Percentiles rank a stretch among this genome's conserved stretches.
phyloP scores from a whole-genome alignment of 176 grass and related monocot genomes.

The Carex scoparia region DNA sequence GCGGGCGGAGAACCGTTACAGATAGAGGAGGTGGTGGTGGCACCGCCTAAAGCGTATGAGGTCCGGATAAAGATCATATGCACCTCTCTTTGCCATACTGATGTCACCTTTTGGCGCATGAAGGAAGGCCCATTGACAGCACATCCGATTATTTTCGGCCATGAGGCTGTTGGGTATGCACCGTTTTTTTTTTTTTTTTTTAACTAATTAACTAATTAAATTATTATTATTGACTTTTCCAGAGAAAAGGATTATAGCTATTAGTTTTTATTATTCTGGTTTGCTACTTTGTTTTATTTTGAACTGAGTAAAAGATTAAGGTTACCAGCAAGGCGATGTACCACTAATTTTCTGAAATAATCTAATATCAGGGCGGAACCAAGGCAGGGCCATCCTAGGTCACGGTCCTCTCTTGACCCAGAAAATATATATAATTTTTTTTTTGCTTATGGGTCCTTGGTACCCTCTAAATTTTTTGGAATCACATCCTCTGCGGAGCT shows the following conservation, averaged over 20 bases:
- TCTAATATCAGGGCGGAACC: neutral
- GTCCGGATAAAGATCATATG: conserved; percentile 58
- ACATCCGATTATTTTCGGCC: conserved; percentile 33
- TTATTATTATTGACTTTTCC: neutral
- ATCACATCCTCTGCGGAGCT: too few species aligned
- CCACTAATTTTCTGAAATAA: neutral
- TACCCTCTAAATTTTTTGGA: too few species aligned
- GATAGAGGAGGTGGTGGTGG: conserved; percentile 75
- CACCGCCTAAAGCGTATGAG: conserved; percentile 53
- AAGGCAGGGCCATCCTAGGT: too few species aligned
- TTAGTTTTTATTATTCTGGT: neutral
- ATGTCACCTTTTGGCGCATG: conserved; percentile 50
- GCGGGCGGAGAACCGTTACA: conserved; percentile 43
- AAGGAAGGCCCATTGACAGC: conserved; percentile 18
- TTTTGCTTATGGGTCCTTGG: too few species aligned
- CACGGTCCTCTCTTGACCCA: too few species aligned
- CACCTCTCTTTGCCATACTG: conserved; percentile 68
- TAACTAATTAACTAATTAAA: neutral
- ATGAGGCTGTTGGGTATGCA: conserved; percentile 66
- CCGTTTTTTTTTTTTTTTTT: neutral
- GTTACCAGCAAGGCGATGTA: too few species aligned
- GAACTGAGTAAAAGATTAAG: neutral
- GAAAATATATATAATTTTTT: too few species aligned
- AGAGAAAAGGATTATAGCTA: neutral
- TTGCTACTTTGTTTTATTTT: neutral